These are phyloP conservation scores for Nannochloropsis oceanica DNA, from an alignment of 108 stramenopile species.

Conservation along the genomic window DNA sequence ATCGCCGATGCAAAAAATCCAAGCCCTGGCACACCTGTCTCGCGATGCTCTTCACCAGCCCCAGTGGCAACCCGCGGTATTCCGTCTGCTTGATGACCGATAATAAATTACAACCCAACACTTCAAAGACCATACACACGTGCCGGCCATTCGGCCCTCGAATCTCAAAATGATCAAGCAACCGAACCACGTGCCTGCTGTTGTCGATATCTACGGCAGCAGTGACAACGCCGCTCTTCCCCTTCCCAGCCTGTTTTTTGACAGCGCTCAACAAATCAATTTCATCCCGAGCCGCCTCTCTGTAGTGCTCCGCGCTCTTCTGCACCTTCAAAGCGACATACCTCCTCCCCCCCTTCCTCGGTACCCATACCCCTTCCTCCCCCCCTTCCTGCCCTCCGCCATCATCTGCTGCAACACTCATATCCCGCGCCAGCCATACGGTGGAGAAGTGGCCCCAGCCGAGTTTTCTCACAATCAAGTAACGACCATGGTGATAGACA, in stretches of 20 bases:
- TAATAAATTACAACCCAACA: conserved; percentile 86
- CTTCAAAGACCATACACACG: conserved; percentile 95
- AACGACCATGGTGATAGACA: conserved; percentile 55
- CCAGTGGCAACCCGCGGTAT: conserved; percentile 78
- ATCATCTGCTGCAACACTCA: neutral
- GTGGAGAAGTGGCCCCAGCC: conserved; percentile 99
- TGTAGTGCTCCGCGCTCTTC: conserved; percentile 89
- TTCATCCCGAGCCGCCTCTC: conserved; percentile 93
- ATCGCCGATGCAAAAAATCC: conserved; percentile 80
- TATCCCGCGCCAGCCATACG: conserved; percentile 74
- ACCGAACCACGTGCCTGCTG: conserved; percentile 48
- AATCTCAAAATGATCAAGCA: conserved; percentile 86
- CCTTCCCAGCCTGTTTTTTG: neutral
- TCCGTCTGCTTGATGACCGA: conserved; percentile 75
- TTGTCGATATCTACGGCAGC: neutral
- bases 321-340: conserved; percentile 80
- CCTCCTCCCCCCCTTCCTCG: neutral
- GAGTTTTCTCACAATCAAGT: conserved; percentile 84
- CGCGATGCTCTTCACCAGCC: conserved; percentile 72
- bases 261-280: conserved; percentile 80
- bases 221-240: neutral
- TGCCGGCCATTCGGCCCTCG: conserved; percentile 85
- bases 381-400: neutral
- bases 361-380: neutral
- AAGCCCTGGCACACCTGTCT: conserved; percentile 71